Conservation (phyloP, 176 grass and related monocot genomes). For the Ampelocalamus luodianensis region DNA sequence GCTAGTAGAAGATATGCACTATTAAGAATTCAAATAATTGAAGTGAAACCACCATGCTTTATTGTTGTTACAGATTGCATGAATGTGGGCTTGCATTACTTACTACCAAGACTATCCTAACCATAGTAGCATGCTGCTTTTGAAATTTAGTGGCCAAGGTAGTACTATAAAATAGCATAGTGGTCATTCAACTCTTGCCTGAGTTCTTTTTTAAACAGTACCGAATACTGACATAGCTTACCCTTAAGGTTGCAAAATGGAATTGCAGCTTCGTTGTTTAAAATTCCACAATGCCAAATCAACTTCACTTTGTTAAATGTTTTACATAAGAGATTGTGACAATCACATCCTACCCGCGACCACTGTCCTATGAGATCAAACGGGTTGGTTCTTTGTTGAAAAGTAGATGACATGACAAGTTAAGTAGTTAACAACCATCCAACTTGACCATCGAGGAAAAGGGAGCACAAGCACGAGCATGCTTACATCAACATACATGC, state of each 20-base stretch:
- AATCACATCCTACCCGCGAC: background rate
- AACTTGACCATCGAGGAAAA: background rate
- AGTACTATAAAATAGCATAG: background rate
- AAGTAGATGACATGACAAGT: background rate
- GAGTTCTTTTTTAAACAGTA: background rate
- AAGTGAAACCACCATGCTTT: slow-evolving; percentile 1
- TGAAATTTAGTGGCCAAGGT: background rate
- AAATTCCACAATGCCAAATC: background rate
- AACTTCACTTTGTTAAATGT: background rate
- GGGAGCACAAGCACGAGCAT: background rate
- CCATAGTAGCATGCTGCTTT: background rate
- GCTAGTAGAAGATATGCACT: background rate
- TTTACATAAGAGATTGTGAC: slow-evolving; percentile 6
- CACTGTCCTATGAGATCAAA: background rate
- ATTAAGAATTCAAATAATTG: slow-evolving; percentile 21
- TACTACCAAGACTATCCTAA: background rate
- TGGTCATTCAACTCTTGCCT: slow-evolving; percentile 2
- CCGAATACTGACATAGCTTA: slow-evolving; percentile 4
- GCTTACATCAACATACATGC: slow-evolving; percentile 10
- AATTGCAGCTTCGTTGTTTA: background rate
- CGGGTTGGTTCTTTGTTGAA: background rate
- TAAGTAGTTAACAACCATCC: background rate
- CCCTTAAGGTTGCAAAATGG: background rate
- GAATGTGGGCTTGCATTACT: background rate
- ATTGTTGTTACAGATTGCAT: background rate